phyloP scores from a whole-genome alignment of 1,139 yeast genomes.

The Protomyces arabidopsidicola region DNA sequence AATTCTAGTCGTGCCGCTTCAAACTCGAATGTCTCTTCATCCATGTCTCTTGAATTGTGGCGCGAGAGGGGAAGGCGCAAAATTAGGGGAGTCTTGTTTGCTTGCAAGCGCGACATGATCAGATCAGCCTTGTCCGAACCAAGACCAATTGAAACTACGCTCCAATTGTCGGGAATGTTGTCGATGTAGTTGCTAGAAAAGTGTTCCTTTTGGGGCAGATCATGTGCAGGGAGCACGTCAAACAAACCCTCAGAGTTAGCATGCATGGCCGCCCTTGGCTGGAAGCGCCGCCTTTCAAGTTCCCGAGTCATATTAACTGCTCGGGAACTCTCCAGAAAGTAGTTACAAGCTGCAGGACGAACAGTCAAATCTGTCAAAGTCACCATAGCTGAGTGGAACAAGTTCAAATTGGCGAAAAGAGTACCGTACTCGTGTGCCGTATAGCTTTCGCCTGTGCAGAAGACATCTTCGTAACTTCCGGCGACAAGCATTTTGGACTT shows the following conservation, averaged over 20 bases:
- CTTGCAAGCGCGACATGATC: conserved; percentile 48
- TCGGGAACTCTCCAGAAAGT: conserved; percentile 11
- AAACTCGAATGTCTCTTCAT: conserved; percentile 47
- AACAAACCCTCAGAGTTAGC: not conserved
- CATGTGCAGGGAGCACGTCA: not conserved
- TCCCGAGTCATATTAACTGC: not conserved
- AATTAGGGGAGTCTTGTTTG: conserved; percentile 44
- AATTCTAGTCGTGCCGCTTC: conserved; percentile 48
- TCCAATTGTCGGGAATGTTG: conserved; percentile 51
- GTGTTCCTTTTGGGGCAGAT: conserved; percentile 20
- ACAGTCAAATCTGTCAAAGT: not conserved
- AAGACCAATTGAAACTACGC: conserved; percentile 59
- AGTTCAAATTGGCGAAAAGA: not conserved
- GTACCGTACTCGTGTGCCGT: conserved; percentile 1
- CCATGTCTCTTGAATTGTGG: conserved; percentile 47
- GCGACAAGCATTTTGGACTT: conserved; percentile 35
- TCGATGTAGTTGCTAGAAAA: conserved; percentile 33
- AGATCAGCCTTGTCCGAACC: conserved; percentile 57
- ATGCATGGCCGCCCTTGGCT: not conserved
- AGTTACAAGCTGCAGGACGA: not conserved
- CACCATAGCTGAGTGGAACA: conserved; percentile 9
- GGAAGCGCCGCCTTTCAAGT: not conserved
- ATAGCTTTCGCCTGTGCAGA: conserved; percentile 33
- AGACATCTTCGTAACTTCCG: conserved; percentile 33
- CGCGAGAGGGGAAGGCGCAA: conserved; percentile 60